Conservation (phyloP, 129 eudicot species). For the Flaveria brownii region DNA sequence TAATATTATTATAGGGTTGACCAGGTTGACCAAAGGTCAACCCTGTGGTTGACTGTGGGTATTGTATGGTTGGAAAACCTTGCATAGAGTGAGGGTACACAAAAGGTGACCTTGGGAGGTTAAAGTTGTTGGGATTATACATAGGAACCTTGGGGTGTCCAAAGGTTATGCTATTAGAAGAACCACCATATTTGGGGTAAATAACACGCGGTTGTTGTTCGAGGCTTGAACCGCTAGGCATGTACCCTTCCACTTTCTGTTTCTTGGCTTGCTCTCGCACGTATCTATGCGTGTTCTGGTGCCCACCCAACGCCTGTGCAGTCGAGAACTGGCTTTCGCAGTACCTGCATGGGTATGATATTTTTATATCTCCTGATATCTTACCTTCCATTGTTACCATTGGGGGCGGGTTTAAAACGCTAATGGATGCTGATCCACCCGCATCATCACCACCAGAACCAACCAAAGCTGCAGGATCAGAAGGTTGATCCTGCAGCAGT, state of each 20-base stretch:
- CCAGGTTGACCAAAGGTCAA: constrained; percentile 5
- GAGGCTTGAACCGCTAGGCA: not conserved
- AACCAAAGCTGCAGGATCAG: not conserved
- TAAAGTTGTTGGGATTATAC: constrained; percentile 1
- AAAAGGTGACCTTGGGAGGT: constrained; percentile 8
- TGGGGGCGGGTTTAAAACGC: not conserved
- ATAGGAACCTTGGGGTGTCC: not conserved
- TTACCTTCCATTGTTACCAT: not conserved
- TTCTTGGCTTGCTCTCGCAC: constrained; percentile 48
- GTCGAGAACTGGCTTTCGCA: constrained; percentile 47
- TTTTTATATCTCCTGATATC: not conserved
- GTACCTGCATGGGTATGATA: constrained; percentile 33
- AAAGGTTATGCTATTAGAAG: constrained; percentile 8
- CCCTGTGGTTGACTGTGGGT: constrained; percentile 8
- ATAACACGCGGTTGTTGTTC: not conserved
- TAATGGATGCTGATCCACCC: not conserved
- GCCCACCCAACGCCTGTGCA: constrained; percentile 70
- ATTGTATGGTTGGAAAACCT: constrained; percentile 11
- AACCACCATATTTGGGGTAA: not conserved
- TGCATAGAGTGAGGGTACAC: not conserved
- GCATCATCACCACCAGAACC: not conserved
- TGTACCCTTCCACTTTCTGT: not conserved
- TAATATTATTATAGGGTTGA: not conserved
- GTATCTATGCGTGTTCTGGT: constrained; percentile 58
- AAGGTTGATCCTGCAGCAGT: not conserved